Conservation (phyloP, 768 basidiomycete species). For the Termitomyces sp. region DNA sequence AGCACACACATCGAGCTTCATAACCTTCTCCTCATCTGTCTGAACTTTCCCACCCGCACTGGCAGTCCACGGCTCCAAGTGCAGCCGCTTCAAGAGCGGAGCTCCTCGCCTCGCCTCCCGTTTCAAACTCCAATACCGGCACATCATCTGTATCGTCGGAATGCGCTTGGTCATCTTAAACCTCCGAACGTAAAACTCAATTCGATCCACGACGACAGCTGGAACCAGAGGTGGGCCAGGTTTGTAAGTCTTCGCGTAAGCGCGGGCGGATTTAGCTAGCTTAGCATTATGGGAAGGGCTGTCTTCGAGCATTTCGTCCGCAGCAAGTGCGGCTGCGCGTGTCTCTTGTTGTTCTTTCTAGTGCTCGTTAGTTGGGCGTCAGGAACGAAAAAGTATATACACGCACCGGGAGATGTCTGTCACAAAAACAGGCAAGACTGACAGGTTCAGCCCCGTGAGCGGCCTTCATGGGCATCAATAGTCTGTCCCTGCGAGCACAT, state of each 20-base stretch:
- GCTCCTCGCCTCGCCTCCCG: constrained; percentile 90
- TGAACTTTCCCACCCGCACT: constrained; percentile 54
- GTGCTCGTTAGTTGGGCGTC: background rate
- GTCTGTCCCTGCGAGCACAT: constrained; percentile 83
- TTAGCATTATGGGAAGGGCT: constrained; percentile 34
- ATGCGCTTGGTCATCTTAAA: constrained; percentile 68
- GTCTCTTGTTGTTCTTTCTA: constrained; percentile 69
- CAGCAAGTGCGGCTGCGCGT: constrained; percentile 49
- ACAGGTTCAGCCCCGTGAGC: constrained; percentile 61
- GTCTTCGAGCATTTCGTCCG: constrained; percentile 40
- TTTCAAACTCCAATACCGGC: constrained; percentile 97
- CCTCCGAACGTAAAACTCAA: constrained; percentile 68
- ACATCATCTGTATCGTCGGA: constrained; percentile 73
- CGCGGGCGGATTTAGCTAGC: constrained; percentile 75
- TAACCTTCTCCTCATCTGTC: constrained; percentile 76
- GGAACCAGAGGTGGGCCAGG: constrained; percentile 93
- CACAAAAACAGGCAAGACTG: constrained; percentile 77
- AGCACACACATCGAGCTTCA: constrained; percentile 71
- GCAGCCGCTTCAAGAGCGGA: constrained; percentile 85
- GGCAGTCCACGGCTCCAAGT: constrained; percentile 97
- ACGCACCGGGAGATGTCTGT: constrained; percentile 85
- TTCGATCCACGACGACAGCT: constrained; percentile 71
- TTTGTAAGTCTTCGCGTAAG: constrained; percentile 88
- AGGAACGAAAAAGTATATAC: background rate
- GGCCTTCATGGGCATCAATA: constrained; percentile 85